Conservation (phyloP, 352 stramenopile species). For the Ophiocytium majus region DNA sequence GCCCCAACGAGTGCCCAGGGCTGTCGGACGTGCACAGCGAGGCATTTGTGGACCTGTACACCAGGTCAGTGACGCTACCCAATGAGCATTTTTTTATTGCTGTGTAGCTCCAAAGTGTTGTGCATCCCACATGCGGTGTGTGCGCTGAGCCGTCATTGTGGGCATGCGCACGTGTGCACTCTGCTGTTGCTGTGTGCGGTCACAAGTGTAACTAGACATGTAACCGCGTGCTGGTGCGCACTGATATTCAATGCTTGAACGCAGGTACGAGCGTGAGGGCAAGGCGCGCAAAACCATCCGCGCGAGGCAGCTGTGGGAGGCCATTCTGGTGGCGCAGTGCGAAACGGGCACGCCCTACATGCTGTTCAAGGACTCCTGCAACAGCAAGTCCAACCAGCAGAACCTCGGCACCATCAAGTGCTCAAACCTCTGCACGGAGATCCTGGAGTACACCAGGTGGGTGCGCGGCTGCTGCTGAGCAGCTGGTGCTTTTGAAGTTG, state of each 20-base stretch:
- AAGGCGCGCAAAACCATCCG: constrained; percentile 89
- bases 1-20: constrained; percentile 93
- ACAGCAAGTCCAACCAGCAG: constrained; percentile 93
- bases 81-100: too few relatives aligned
- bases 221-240: too few relatives aligned
- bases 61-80: constrained; percentile 16
- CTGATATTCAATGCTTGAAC: too few relatives aligned
- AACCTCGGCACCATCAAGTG: constrained; percentile 95
- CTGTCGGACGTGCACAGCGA: constrained; percentile 87
- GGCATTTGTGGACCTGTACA: constrained; percentile 92
- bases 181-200: too few relatives aligned
- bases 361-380: constrained; percentile 93
- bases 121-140: too few relatives aligned
- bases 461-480: not conserved
- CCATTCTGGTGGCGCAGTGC: constrained; percentile 95
- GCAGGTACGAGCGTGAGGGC: constrained; percentile 90
- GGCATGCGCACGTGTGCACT: too few relatives aligned
- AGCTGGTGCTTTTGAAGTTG: not conserved
- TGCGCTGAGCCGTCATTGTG: too few relatives aligned
- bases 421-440: constrained; percentile 93
- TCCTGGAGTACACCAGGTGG: constrained; percentile 87
- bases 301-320: constrained; percentile 96
- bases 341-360: constrained; percentile 96
- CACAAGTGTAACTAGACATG: too few relatives aligned
- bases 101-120: too few relatives aligned